phyloP scores from a whole-genome alignment of 768 basidiomycete genomes.

The Tylopilus cervinicoccineus region DNA sequence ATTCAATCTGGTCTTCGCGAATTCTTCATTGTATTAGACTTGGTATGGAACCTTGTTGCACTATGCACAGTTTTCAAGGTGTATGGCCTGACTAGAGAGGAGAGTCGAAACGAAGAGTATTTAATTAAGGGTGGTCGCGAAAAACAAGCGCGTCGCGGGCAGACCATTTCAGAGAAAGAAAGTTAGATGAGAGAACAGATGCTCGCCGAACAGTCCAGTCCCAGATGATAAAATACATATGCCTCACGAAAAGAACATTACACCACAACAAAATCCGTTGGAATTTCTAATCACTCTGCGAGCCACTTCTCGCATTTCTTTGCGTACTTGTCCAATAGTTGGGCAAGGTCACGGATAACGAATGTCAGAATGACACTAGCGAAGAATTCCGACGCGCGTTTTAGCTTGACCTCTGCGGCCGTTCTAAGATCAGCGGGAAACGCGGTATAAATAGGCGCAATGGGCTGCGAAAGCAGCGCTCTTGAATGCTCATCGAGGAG shows the following conservation, averaged over 20 bases:
- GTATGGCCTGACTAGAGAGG: slow-evolving; percentile 23
- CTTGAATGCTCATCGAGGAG: slow-evolving; percentile 85
- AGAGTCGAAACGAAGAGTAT: slow-evolving; percentile 14
- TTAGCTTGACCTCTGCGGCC: slow-evolving; percentile 69
- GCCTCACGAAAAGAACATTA: slow-evolving; percentile 24
- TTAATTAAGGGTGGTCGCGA: slow-evolving; percentile 7
- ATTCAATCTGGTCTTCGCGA: not conserved
- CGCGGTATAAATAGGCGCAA: slow-evolving; percentile 68
- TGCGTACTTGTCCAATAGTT: slow-evolving; percentile 87
- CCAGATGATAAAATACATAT: slow-evolving; percentile 34
- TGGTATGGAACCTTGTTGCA: slow-evolving; percentile 5
- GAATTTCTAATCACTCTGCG: slow-evolving; percentile 53
- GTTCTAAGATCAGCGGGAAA: slow-evolving; percentile 61
- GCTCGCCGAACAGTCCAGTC: slow-evolving; percentile 30
- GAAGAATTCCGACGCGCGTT: slow-evolving; percentile 87
- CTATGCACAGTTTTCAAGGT: slow-evolving; percentile 21
- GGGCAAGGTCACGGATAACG: slow-evolving; percentile 82
- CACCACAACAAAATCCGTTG: slow-evolving; percentile 22
- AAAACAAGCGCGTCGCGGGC: slow-evolving; percentile 14
- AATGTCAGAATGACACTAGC: slow-evolving; percentile 85
- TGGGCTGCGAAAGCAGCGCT: slow-evolving; percentile 60
- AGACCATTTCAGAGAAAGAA: slow-evolving; percentile 8
- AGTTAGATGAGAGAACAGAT: slow-evolving; percentile 30
- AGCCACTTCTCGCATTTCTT: slow-evolving; percentile 94
- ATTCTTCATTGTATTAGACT: slow-evolving; percentile 1